Base-by-base conservation (phyloP, 169 alveolate genomes). In the Eimeria necatrix region DNA sequence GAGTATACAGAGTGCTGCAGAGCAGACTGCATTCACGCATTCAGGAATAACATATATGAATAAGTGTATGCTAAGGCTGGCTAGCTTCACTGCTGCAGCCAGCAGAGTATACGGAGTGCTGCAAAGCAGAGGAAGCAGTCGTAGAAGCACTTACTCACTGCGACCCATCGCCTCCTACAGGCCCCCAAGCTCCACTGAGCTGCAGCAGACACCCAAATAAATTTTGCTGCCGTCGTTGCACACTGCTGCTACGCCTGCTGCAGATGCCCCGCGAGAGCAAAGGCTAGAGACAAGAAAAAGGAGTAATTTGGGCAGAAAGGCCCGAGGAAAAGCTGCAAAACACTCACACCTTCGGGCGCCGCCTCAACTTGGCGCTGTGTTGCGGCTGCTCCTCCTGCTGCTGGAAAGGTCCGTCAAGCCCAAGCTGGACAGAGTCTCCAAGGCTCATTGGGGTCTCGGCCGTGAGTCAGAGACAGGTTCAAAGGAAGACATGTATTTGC, bases 301-400 rank as follows among this genome's bases (percentile, higher is more conserved):
- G 41, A 32, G 41, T 32, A 32, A 32, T 32, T 32, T 0, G 41
- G 41, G 41, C 41, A 32, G 41, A 32, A 32, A 61, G 74, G 32
- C 18, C 24, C 18, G 41, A 61, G 74, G 41, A 61, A 26, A 5
- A 61, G 74, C 74, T 4, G 74, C 74, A 32, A 32, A 32, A 32
- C 41, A 32, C 41, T 32, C 41, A 32, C 41, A 32, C 2, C 2
- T 2, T 2, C 2, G 2, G 41, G 41, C 41, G 41, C 41, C 41
- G 41, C 41, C 41, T 32, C 41, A 32, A 32, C 41, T 32, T 32
- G 41, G 41, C 41, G 41, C 41, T 32, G 41, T 32, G 41, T 2
- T 14, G 74, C 74, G 18, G 74, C 74, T 61, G 74, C 74, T 61
- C 41, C 74, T 61, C 41, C 74, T 10, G 74, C 74, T 14, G 74